phyloP scores from a whole-genome alignment of 495 filamentous ascomycete species.

The Parachaetomium inaequale region DNA sequence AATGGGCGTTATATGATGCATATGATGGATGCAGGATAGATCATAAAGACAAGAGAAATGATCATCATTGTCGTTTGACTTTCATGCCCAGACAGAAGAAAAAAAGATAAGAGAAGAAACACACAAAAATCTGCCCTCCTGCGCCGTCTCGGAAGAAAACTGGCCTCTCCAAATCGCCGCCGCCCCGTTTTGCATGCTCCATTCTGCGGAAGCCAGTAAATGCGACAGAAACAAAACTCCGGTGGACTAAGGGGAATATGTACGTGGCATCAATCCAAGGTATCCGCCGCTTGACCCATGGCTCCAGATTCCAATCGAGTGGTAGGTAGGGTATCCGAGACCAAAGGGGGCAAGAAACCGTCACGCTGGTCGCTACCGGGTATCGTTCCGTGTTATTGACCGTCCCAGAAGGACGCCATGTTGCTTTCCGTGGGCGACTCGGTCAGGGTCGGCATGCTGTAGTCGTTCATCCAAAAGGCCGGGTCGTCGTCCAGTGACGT shows the following conservation, averaged over 20 bases:
- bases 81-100: slow-evolving; percentile 6
- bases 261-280: not conserved
- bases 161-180: slow-evolving; percentile 2
- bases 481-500: slow-evolving; percentile 34
- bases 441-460: slow-evolving; percentile 28
- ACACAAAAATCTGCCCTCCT: slow-evolving; percentile 14
- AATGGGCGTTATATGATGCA: not conserved
- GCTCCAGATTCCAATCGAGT: slow-evolving; percentile 1
- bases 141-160: slow-evolving; percentile 14
- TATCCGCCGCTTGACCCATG: slow-evolving; percentile 5
- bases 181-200: slow-evolving; percentile 7
- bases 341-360: slow-evolving; percentile 9
- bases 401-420: slow-evolving; percentile 32
- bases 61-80: slow-evolving; percentile 25
- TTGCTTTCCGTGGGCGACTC: slow-evolving; percentile 33
- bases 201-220: slow-evolving; percentile 3
- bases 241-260: slow-evolving; percentile 2
- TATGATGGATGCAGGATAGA: not conserved
- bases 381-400: slow-evolving; percentile 23
- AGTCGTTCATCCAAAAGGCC: slow-evolving; percentile 32
- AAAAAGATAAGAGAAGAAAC: slow-evolving; percentile 4
- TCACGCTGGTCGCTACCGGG: slow-evolving; percentile 3
- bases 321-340: slow-evolving; percentile 10
- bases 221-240: slow-evolving; percentile 6
- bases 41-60: slow-evolving; percentile 18